A percentile compares a stretch with the other conserved stretches of the same genome.
Conservation (phyloP, 495 filamentous ascomycete species). For the Talaromyces proteolyticus region DNA sequence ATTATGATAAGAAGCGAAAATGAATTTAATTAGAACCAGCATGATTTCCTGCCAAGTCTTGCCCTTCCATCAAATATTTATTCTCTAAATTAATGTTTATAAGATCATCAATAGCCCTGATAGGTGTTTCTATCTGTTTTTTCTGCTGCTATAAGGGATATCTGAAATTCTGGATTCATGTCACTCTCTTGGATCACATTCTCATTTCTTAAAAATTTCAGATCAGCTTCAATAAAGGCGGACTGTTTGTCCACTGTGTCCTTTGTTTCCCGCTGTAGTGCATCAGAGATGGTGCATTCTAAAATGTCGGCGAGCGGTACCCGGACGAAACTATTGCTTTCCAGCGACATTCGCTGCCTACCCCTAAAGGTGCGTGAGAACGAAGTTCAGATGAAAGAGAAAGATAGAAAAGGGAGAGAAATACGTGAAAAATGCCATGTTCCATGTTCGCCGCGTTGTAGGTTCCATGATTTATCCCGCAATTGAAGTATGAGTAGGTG, state of each 20-base stretch:
- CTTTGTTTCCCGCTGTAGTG: slow-evolving; percentile 1
- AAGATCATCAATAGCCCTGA: neutral
- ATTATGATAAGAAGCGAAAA: too few species aligned
- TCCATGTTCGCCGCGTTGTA: neutral
- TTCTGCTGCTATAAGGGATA: neutral
- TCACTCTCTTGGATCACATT: slow-evolving; percentile 3
- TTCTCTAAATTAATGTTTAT: neutral
- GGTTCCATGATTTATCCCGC: neutral
- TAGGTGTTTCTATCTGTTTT: neutral
- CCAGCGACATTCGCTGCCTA: neutral
- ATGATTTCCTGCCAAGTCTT: too few species aligned
- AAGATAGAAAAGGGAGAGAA: neutral
- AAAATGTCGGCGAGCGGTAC: neutral
- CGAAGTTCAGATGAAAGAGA: neutral
- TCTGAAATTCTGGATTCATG: neutral
- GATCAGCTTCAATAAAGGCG: slow-evolving; percentile 1
- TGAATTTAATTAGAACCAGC: too few species aligned
- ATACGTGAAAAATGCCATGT: neutral
- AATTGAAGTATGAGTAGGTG: slow-evolving; percentile 2
- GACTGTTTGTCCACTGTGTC: neutral
- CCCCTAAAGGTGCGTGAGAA: neutral
- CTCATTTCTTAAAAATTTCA: slow-evolving; percentile 1
- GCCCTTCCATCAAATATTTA: neutral
- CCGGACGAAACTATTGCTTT: neutral
- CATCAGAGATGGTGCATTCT: neutral